These are phyloP conservation scores for Blastocystis sp. DNA, from an alignment of 352 stramenopile species.

Conservation along the genomic window DNA sequence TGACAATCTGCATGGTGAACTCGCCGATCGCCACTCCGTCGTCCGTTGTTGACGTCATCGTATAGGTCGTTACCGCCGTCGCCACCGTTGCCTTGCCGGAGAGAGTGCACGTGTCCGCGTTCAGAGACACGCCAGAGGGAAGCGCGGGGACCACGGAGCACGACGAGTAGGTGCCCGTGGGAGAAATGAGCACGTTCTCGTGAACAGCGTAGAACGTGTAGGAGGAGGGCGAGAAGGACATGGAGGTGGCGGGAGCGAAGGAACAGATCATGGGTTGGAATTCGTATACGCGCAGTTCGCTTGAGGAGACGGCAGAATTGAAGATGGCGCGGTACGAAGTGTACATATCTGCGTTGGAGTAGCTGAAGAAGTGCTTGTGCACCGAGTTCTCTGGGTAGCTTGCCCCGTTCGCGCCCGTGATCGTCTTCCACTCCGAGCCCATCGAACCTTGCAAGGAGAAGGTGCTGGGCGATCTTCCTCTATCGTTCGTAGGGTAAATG, in stretches of 20 bases:
- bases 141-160: slow-evolving; percentile 42
- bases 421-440: background rate
- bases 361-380: background rate
- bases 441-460: slow-evolving; percentile 37
- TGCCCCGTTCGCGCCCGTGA: too few species aligned
- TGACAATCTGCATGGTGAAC: background rate
- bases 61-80: background rate
- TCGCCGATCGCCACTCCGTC: background rate
- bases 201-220: background rate
- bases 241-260: background rate
- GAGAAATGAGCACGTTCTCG: background rate
- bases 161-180: background rate
- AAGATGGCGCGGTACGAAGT: slow-evolving; percentile 7
- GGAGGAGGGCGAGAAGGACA: slow-evolving; percentile 3
- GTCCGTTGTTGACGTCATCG: slow-evolving; percentile 15
- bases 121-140: slow-evolving; percentile 41
- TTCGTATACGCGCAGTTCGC: too few species aligned
- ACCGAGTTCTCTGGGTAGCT: background rate
- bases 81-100: slow-evolving; percentile 25
- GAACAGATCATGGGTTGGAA: slow-evolving; percentile 44
- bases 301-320: too few species aligned
- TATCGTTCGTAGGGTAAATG: background rate
- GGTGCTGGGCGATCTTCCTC: background rate
- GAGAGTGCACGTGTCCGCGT: slow-evolving; percentile 13
- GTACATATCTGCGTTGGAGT: slow-evolving; percentile 14